Conservation (phyloP, 2,329 filamentous ascomycete genomes). For the Arthrobotrys conoides region DNA sequence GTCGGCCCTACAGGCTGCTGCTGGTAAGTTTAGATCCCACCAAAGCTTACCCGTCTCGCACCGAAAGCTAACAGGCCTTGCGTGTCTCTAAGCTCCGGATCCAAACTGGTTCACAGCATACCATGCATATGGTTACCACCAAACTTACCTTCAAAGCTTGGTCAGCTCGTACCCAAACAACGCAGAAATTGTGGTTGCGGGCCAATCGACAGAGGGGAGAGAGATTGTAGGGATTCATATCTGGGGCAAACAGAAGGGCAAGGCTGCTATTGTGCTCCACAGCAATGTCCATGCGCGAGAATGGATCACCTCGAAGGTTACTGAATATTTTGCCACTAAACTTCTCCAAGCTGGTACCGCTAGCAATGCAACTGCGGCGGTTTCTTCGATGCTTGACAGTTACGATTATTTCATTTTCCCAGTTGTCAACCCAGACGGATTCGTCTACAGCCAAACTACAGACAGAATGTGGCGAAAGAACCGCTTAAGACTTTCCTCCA, state of each 20-base stretch:
- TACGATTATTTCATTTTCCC: conserved; percentile 79
- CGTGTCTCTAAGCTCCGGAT: conserved; percentile 28
- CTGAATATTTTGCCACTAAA: conserved; percentile 72
- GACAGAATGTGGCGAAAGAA: conserved; percentile 77
- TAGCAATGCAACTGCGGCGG: conserved; percentile 63
- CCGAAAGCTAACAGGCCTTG: conserved; percentile 66
- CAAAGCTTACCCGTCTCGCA: conserved; percentile 65
- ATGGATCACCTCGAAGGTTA: conserved; percentile 72
- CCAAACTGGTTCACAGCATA: conserved; percentile 71
- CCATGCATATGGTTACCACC: conserved; percentile 72
- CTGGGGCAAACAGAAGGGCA: conserved; percentile 68
- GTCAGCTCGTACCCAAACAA: conserved; percentile 69
- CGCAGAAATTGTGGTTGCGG: conserved; percentile 70
- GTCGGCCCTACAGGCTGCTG: conserved; percentile 62
- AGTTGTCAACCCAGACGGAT: conserved; percentile 76
- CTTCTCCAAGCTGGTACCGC: conserved; percentile 70
- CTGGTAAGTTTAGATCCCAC: conserved; percentile 64
- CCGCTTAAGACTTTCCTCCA: conserved; percentile 68
- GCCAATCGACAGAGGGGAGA: conserved; percentile 70
- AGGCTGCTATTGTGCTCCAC: conserved; percentile 72
- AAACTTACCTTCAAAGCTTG: conserved; percentile 70
- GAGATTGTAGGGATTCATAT: conserved; percentile 71
- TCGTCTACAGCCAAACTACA: conserved; percentile 73
- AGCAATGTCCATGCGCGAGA: conserved; percentile 75
- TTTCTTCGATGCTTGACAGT: conserved; percentile 70